Base-by-base conservation (phyloP, 805 yeast genomes). In the Vanderwaltozyma tropicalis region DNA sequence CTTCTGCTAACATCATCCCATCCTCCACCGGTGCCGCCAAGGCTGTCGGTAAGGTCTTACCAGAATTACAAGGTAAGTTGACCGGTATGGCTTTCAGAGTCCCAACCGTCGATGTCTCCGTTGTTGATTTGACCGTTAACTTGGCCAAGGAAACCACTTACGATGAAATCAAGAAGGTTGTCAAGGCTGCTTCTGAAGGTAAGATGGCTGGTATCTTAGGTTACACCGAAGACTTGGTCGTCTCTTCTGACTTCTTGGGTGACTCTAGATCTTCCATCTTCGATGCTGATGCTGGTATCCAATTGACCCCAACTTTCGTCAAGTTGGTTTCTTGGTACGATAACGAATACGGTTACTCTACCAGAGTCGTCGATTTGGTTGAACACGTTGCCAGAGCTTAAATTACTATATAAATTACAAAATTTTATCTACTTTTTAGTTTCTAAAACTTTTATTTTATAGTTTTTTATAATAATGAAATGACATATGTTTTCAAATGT, bases 21-120 rank as follows among this genome's bases (percentile, higher is more conserved):
- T 76, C 82, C 41, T 74, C 82, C 49, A 77, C 83, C 39, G 83
- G 83, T 71, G 83, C 83, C 52, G 83, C 83, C 47, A 77, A 77
- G 71, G 81, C 81, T 52, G 83, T 77, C 53, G 82, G 81, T 67
- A 75, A 74, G 67, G 82, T 76, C 58, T 74, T 77, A 50, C 83
- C 83, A 53, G 78, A 69, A 59, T 71, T 77, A 59, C 72, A 74
- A 65, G 83, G 82, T 65, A 76, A 76, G 65, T 71, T 77, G 61
- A 76, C 83, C 51, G 83, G 83, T 69, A 74, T 76, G 74, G 72
- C 83, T 45, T 68, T 77, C 66, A 73, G 83, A 73, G 81, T 77
- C 45, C 83, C 83, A 66, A 77, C 83, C 56, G 74, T 69, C 58
- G 81, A 77, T 66, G 81, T 77, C 47, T 75, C 81, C 53, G 80